A percentile compares a stretch with the other conserved stretches of the same genome.
Evolutionary conservation across 2,329 filamentous ascomycete genomes (phyloP).

Genomic region (Volutella citrinella): DNA sequence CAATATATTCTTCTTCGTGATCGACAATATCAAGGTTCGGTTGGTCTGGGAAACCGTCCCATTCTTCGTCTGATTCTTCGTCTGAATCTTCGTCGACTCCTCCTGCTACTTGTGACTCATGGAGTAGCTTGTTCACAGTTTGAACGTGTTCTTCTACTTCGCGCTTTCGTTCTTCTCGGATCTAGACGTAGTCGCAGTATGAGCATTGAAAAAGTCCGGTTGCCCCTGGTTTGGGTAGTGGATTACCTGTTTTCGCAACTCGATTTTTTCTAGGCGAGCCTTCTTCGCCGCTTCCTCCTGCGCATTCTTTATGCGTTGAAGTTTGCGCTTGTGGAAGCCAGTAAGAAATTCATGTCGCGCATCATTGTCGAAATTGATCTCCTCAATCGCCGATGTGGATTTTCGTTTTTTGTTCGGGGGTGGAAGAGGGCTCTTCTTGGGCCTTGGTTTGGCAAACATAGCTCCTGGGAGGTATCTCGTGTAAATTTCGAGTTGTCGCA

Average conservation of each 20-base stretch:
- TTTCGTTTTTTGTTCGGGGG: conserved; percentile 67
- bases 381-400: conserved; percentile 59
- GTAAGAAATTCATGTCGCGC: conserved; percentile 86
- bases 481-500: conserved; percentile 1
- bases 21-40: conserved; percentile 56
- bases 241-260: conserved; percentile 70
- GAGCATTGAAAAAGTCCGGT: too few relatives aligned
- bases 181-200: too few relatives aligned
- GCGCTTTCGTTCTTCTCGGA: conserved; percentile 77
- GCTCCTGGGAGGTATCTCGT: too few relatives aligned
- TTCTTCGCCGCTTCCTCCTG: conserved; percentile 76
- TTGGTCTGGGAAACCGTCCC: conserved; percentile 62
- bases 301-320: conserved; percentile 78
- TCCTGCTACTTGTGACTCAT: conserved; percentile 50
- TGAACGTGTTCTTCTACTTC: conserved; percentile 81
- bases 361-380: conserved; percentile 79
- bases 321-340: conserved; percentile 94
- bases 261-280: conserved; percentile 73
- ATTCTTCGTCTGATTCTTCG: conserved; percentile 48
- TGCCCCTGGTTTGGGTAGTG: not conserved
- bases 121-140: conserved; percentile 68
- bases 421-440: conserved; percentile 55
- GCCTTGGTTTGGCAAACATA: conserved; percentile 56
- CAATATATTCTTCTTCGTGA: conserved; percentile 89
- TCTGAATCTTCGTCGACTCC: conserved; percentile 42